Percentiles rank a stretch among this genome's conserved stretches.
Evolutionary conservation across 106 monocot species (phyloP).

Genomic region (Platanthera zijinensis): DNA sequence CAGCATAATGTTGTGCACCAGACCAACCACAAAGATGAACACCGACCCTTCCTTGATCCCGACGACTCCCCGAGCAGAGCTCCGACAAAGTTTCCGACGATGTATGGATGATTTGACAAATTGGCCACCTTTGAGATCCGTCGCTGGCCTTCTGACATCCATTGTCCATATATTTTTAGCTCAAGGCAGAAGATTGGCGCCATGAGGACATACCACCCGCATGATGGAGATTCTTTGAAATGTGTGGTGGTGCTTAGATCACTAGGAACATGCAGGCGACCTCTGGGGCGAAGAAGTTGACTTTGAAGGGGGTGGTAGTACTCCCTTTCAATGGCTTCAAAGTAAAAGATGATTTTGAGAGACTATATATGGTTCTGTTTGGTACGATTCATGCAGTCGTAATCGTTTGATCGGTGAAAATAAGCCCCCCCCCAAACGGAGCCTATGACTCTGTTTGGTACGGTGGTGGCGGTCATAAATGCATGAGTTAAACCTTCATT

Average conservation of each 20-base stretch:
- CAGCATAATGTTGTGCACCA: constrained; percentile 73
- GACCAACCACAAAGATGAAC: constrained; percentile 68
- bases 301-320: constrained; percentile 51
- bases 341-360: constrained; percentile 51
- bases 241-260: constrained; percentile 27
- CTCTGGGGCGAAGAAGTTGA: constrained; percentile 69
- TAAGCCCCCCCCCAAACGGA: too few species aligned
- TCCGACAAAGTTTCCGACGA: constrained; percentile 64
- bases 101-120: constrained; percentile 63
- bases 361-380: too few species aligned
- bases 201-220: constrained; percentile 56
- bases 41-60: constrained; percentile 49
- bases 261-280: constrained; percentile 47
- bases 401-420: too few species aligned
- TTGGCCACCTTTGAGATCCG: constrained; percentile 79
- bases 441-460: too few species aligned
- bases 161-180: constrained; percentile 74
- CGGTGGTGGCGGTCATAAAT: too few species aligned
- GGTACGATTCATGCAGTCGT: too few species aligned
- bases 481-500: too few species aligned
- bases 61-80: constrained; percentile 51
- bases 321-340: constrained; percentile 56
- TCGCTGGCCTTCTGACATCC: constrained; percentile 54
- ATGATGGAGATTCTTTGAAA: constrained; percentile 17
- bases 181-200: constrained; percentile 49